These are phyloP conservation scores for Neurospora crassa DNA, from an alignment of 2,329 filamentous ascomycete species.

Conservation along the genomic window DNA sequence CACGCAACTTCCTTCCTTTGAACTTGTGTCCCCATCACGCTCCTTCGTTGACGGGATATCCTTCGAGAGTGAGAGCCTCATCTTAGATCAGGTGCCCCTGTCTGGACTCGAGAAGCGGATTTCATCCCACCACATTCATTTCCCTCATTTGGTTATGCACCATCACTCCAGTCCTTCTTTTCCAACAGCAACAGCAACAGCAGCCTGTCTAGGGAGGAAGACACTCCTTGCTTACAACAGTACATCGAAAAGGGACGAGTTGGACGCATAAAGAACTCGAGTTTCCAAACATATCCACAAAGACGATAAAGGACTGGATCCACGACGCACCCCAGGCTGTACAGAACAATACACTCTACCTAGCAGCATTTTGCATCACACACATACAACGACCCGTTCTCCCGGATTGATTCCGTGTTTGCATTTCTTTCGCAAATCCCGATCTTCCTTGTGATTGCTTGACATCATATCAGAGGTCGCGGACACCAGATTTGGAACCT, in stretches of 20 bases:
- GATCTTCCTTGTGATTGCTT: not conserved
- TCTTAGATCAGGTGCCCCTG: conserved; percentile 9
- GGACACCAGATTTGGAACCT: not conserved
- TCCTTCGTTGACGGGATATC: conserved; percentile 16
- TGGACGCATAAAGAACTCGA: not conserved
- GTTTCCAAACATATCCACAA: not conserved
- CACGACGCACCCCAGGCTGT: not conserved
- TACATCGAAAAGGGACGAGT: not conserved
- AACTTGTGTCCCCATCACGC: conserved; percentile 10
- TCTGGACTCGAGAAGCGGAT: conserved; percentile 14
- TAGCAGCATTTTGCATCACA: not conserved
- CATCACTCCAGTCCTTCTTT: not conserved
- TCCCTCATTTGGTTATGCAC: not conserved
- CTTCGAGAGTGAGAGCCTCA: conserved; percentile 11
- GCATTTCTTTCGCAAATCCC: not conserved
- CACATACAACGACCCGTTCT: not conserved
- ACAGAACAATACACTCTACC: not conserved
- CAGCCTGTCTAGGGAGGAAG: conserved; percentile 2
- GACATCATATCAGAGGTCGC: not conserved
- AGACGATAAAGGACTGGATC: conserved; percentile 9
- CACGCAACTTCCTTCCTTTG: not conserved
- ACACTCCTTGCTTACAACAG: conserved; percentile 7
- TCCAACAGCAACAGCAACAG: not conserved
- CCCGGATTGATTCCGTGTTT: not conserved
- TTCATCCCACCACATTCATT: not conserved